Evolutionary conservation across 2,329 filamentous ascomycete genomes (phyloP).

Genomic region (Botrytis tulipae): DNA sequence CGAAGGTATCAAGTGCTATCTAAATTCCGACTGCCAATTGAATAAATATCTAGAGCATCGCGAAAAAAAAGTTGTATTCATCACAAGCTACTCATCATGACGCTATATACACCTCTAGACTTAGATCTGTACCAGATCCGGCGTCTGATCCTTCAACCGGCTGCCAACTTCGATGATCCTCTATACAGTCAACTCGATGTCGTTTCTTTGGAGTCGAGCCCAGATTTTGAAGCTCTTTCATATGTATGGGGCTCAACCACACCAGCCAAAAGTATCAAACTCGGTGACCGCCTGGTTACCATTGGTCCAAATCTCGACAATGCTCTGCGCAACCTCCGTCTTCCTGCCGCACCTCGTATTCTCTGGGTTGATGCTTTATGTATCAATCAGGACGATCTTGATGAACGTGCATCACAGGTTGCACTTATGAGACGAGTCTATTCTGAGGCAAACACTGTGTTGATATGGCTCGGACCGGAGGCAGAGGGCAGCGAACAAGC

Average conservation of each 20-base stretch:
- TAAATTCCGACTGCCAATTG: fast-evolving
- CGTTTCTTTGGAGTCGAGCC: conserved; percentile 8
- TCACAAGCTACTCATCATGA: not conserved
- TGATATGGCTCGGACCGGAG: conserved; percentile 21
- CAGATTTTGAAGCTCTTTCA: conserved; percentile 23
- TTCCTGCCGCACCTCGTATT: not conserved
- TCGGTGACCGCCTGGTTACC: not conserved
- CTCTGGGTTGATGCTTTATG: conserved; percentile 26
- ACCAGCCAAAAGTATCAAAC: not conserved
- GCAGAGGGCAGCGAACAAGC: conserved; percentile 2
- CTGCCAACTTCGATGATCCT: not conserved
- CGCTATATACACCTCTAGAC: not conserved
- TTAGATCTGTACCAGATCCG: conserved; percentile 9
- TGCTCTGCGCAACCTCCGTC: conserved; percentile 17
- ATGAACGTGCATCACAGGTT: conserved; percentile 27
- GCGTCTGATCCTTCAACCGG: conserved; percentile 17
- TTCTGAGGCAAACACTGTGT: conserved; percentile 18
- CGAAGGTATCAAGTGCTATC: fast-evolving
- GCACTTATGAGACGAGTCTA: conserved; percentile 30
- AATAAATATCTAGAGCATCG: not conserved
- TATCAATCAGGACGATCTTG: conserved; percentile 28
- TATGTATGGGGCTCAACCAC: conserved; percentile 21
- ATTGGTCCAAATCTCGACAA: conserved; percentile 21
- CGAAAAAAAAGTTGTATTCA: not conserved
- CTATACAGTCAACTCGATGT: conserved; percentile 18